Base-by-base conservation (phyloP, 1,139 yeast genomes). In the Zygoascus hellenicus region DNA sequence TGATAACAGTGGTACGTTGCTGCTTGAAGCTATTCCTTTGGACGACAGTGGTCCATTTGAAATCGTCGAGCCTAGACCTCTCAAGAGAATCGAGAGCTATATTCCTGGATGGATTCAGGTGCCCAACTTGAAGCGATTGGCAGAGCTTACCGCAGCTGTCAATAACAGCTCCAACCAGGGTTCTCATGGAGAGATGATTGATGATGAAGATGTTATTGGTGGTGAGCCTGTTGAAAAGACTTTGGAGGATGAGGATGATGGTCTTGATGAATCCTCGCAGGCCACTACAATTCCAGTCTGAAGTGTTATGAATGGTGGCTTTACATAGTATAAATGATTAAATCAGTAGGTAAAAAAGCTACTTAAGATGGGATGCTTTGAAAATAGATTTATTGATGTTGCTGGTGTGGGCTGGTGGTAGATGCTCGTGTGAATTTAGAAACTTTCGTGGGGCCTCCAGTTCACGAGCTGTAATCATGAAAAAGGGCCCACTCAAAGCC, bases 31-130 rank as follows among this genome's bases (percentile, higher is more conserved):
- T 19, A 76, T 83, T 38, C 82, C 90, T 9, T 67, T 76, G 9
- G 75, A 71, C 50, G 76, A 74, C 49, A 67, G 82, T 55, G 96
- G 96, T 2, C 90, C 94, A 58, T 92, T 90, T 66, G 88, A 95
- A 71, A 77, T 81, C 52, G 84, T 88, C 48, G 85, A 80, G 51
- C 83, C 94, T 43, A 78, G 98, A 59, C 90, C 88, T 48, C 82
- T 92, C 66, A 80, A 87, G 49, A 78, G 89, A 62, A 90, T 94
- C 45, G 97, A 92, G 68, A 95, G 97, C 1, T 92, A 90, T 62
- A 95, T 94, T 52, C 99, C 99, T 37, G 94, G 95, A 1, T 86
- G 95, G 88, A 73, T 90, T 68, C 87, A 84, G 56, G 79, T 89
- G 55, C 97, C 97, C 40, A 83, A 80, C 35, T 82, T 94, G 42